phyloP scores from a whole-genome alignment of 306 rosid species.

The Begonia peltatifolia region DNA sequence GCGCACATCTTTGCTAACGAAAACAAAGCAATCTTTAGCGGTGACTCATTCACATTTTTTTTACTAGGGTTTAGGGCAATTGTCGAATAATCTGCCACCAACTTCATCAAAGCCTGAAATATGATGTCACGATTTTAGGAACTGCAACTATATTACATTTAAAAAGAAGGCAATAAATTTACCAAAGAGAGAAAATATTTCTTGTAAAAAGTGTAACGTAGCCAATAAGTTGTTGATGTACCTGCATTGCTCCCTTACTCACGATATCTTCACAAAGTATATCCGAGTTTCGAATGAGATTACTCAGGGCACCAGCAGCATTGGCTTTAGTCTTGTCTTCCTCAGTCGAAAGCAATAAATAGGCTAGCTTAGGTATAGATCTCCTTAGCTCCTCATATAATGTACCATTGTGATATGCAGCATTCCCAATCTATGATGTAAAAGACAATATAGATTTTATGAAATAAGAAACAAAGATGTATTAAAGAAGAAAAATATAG shows the following conservation, averaged over 20 bases:
- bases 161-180: neutral
- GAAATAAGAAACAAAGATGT: too few relatives aligned
- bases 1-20: constrained; percentile 92
- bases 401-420: constrained; percentile 71
- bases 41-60: constrained; percentile 66
- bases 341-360: constrained; percentile 53
- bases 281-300: constrained; percentile 85
- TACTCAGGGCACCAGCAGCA: constrained; percentile 98
- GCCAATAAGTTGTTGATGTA: constrained; percentile 8
- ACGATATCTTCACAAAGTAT: constrained; percentile 74
- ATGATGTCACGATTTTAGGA: neutral
- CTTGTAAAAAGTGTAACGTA: neutral
- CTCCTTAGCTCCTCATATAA: constrained; percentile 70
- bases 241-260: constrained; percentile 91
- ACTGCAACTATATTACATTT: neutral
- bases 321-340: constrained; percentile 96
- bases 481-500: too few relatives aligned
- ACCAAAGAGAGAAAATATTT: neutral
- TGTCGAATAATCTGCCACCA: constrained; percentile 62
- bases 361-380: constrained; percentile 74
- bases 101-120: constrained; percentile 62
- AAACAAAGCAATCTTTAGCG: constrained; percentile 84
- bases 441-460: too few relatives aligned
- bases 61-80: constrained; percentile 49
- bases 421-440: constrained; percentile 61